Base-by-base conservation (phyloP, 1,284 basidiomycete genomes). In the Cystobasidium pallidum region DNA sequence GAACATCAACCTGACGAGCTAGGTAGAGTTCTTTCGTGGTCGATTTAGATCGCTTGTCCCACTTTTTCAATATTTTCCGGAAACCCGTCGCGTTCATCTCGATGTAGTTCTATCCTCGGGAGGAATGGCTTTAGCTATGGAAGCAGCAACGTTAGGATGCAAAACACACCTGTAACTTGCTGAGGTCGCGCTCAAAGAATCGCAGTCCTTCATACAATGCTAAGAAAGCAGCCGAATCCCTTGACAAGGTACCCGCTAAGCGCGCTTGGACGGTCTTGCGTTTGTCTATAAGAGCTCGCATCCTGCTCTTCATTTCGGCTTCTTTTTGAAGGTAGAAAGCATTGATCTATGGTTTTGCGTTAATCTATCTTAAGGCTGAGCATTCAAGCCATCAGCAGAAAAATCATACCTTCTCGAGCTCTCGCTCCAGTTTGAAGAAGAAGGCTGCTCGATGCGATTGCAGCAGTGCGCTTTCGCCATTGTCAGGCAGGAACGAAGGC, bases 271-370 rank as follows among this genome's bases (percentile, higher is more conserved):
- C 80, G 17, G 84, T 80, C 81, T 94, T 88, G 75, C 95, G 89
- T 82, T 98, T 98, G 43, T 93, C 93, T 57, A 99, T 86, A 19
- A 99, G 85, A 0, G 94, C 96, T 77, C 95, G 89, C 73, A 99
- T 88, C 62, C 94, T 87, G 75, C 95, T 82, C 80, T 92, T 93
- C 64, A 99, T 87, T 78, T 98, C 94, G 13, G 94, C 91, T 82
- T 99, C 96, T 82, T 96, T 97, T 82, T 95, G 92, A 61, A 99
- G 86, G 82, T 99, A 99, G 80, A 99, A 99, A n/a, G 89, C 87
- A 83, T 99, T 99, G 84, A 99, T 98, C 94, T 96, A 80, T 13
- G 21, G 57, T n/a, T 8, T 17, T 47, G 3, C 32, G 24, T n/a
- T n/a, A n/a, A 64, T 2, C 2, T 49, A n/a, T 34, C 30, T 36